Base-by-base conservation (phyloP, 176 grass and related monocot species). In the Oryza glaberrima region DNA sequence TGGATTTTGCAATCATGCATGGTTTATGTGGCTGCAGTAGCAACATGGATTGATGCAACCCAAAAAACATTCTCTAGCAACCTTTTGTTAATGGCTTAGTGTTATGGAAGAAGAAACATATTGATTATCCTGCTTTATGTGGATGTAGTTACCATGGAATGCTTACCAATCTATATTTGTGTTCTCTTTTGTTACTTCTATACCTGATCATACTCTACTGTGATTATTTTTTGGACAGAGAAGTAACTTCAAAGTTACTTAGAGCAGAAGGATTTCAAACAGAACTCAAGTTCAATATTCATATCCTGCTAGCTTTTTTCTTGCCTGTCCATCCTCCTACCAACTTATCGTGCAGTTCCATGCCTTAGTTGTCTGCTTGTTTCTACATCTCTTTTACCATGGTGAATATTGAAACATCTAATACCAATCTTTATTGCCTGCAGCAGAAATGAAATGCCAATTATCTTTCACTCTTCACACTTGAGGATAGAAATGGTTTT, bases 341-440 rank as follows among this genome's bases (percentile, higher is more conserved):
- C 41, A 56, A 76, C 43, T 69, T 49, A 48, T 8, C 19, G 47
- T 61, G 26, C 28, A 23, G 69, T 25, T 12, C 3, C 34, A 61
- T 73, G 25, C 28, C 45, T 40, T 73, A 73, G 17, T 22, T 69
- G 2, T 82, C n/a, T 36, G 19, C 11, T 44, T 67, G 35, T 34
- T 11, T 66, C 58, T 34, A 35, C 30, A 54, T 86, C 23, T 67
- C 47, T 77, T 72, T 8, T 36, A 16, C 63, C 36, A 45, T 73
- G 3, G 14, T 66, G 56, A 78, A 68, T 82, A 77, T 9, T 68
- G 47, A 67, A 67, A 69, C 61, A 79, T 69, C 28, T 16, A 10
- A 67, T 65, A 65, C 48, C 68, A 26, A 41, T 19, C 65, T 82
- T 14, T 75, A 15, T 74, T 86, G 28, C 61, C 60, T 75, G 79